A percentile compares a stretch with the other conserved stretches of the same genome.
Evolutionary conservation across 2,329 filamentous ascomycete genomes (phyloP).

Genomic region (Ophiocordyceps camponoti-leonardi): DNA sequence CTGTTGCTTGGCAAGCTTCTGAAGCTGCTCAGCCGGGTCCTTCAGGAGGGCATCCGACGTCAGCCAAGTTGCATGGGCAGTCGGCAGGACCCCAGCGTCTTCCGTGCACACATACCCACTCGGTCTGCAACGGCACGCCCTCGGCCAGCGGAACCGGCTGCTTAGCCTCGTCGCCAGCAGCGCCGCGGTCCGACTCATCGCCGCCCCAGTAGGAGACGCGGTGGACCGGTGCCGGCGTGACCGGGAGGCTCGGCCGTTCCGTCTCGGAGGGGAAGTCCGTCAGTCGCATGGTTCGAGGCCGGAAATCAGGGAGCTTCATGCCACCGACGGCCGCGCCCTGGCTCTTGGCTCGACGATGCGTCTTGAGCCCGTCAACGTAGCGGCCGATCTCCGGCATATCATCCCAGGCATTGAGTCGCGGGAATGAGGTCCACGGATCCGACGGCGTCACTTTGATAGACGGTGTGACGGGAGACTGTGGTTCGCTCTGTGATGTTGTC

Average conservation of each 20-base stretch:
- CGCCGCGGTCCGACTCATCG: constrained; percentile 17
- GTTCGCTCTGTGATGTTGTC: constrained; percentile 17
- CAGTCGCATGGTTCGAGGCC: constrained; percentile 39
- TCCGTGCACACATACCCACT: constrained; percentile 77
- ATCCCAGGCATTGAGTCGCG: constrained; percentile 83
- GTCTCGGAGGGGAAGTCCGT: constrained; percentile 75
- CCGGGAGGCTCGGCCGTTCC: constrained; percentile 75
- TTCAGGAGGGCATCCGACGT: constrained; percentile 30
- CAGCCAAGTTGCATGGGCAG: constrained; percentile 39
- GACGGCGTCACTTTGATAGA: constrained; percentile 27
- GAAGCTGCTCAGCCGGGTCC: constrained; percentile 55
- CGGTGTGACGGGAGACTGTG: constrained; percentile 30
- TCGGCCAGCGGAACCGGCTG: constrained; percentile 55
- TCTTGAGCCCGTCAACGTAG: constrained; percentile 66
- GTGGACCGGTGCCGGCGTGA: constrained; percentile 70
- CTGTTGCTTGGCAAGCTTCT: constrained; percentile 51
- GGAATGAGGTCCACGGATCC: constrained; percentile 56
- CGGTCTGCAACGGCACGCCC: constrained; percentile 71
- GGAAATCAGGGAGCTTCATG: constrained; percentile 2
- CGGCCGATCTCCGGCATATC: constrained; percentile 72
- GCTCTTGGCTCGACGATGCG: constrained; percentile 24
- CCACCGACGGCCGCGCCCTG: neutral
- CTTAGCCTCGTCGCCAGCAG: constrained; percentile 24
- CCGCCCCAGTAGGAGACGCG: constrained; percentile 48
- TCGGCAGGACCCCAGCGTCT: constrained; percentile 28